Evolutionary conservation across 495 filamentous ascomycete genomes (phyloP).

Genomic region (Elasticomyces elasticus): DNA sequence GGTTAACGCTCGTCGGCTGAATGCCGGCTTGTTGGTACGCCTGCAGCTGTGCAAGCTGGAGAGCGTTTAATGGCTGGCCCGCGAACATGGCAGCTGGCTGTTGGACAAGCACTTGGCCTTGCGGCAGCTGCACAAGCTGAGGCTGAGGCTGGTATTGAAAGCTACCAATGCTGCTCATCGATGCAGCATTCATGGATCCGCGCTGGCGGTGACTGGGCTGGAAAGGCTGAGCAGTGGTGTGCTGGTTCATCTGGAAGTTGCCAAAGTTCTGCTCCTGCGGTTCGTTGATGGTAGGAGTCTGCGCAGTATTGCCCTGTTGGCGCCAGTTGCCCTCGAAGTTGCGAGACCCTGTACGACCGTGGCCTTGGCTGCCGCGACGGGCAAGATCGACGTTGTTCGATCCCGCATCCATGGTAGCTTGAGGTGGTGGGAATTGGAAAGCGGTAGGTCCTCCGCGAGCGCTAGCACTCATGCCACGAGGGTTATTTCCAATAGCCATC

Average conservation of each 20-base stretch:
- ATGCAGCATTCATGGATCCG: conserved; percentile 68
- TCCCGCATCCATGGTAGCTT: conserved; percentile 44
- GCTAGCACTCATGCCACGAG: conserved; percentile 40
- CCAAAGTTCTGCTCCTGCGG: conserved; percentile 40
- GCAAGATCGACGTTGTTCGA: conserved; percentile 51
- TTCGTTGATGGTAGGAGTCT: conserved; percentile 37
- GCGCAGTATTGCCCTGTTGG: conserved; percentile 59
- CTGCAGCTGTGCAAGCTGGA: conserved; percentile 80
- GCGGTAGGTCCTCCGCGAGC: conserved; percentile 50
- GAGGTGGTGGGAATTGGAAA: conserved; percentile 58
- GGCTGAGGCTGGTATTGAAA: conserved; percentile 92
- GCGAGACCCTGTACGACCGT: conserved; percentile 69
- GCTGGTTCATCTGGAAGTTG: conserved; percentile 54
- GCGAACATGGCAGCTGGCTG: conserved; percentile 57
- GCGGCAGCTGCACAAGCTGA: conserved; percentile 76
- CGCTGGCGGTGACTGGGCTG: conserved; percentile 86
- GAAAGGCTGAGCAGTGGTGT: conserved; percentile 48
- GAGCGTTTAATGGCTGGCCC: conserved; percentile 74
- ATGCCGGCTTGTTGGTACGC: conserved; percentile 56
- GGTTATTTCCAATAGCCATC: conserved; percentile 55
- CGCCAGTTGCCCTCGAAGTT: conserved; percentile 99
- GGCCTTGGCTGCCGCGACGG: conserved; percentile 62
- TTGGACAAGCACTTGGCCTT: conserved; percentile 67
- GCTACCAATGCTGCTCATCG: conserved; percentile 69
- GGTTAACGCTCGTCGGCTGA: conserved; percentile 36